Evolutionary conservation across 257 asterid genomes (phyloP).

Genomic region (Perilla frutescens): DNA sequence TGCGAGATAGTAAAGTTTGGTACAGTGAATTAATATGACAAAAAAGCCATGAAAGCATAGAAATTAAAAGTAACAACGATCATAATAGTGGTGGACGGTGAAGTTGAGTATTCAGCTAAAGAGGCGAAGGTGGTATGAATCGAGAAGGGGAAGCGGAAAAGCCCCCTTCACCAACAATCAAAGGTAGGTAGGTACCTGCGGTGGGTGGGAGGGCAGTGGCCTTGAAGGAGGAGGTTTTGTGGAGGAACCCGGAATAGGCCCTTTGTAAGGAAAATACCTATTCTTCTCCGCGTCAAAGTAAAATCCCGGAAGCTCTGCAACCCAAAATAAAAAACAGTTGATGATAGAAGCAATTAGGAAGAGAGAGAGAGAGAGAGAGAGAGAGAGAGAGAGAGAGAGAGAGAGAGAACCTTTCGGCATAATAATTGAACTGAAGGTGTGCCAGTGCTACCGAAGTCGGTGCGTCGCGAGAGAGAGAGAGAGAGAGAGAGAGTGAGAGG

Average conservation of each 20-base stretch:
- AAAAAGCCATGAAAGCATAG: background rate
- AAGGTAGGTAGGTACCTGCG: slow-evolving; percentile 39
- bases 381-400: slow-evolving; percentile 20
- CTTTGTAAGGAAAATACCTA: slow-evolving; percentile 80
- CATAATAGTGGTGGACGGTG: background rate
- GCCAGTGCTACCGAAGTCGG: background rate
- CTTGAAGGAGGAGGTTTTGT: slow-evolving; percentile 50
- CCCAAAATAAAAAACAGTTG: slow-evolving; percentile 22
- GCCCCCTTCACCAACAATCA: too few species aligned
- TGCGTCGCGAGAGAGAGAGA: too few species aligned
- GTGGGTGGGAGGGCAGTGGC: slow-evolving; percentile 28
- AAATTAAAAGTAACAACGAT: background rate
- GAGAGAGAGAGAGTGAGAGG: too few species aligned
- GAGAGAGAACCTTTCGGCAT: slow-evolving; percentile 53
- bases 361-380: slow-evolving; percentile 26
- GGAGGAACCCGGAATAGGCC: slow-evolving; percentile 88
- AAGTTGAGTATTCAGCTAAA: background rate
- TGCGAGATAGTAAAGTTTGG: background rate
- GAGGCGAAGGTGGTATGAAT: background rate
- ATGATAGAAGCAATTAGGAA: slow-evolving; percentile 2
- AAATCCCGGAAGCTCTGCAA: slow-evolving; percentile 84
- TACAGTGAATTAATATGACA: background rate
- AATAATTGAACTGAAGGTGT: slow-evolving; percentile 19
- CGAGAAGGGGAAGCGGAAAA: too few species aligned
- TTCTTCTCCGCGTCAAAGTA: slow-evolving; percentile 83